These are phyloP conservation scores for Cryphonectria parasitica DNA, from an alignment of 2,329 filamentous ascomycete species.

Conservation along the genomic window DNA sequence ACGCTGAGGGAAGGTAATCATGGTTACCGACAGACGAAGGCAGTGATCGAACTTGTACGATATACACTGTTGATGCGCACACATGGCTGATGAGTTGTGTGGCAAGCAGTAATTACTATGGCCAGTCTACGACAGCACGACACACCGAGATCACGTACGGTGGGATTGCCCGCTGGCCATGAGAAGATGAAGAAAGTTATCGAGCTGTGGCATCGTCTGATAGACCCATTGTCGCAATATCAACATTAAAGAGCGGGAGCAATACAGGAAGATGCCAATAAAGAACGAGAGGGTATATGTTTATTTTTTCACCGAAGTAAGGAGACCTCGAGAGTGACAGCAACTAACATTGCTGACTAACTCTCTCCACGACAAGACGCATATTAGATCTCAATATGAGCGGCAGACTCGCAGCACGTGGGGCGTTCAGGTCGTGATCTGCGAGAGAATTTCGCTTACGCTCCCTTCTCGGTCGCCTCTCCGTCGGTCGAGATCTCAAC, in stretches of 20 bases:
- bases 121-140: neutral
- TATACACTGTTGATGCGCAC: neutral
- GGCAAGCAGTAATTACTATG: neutral
- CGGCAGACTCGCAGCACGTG: neutral
- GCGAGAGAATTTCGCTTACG: neutral
- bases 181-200: neutral
- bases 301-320: neutral
- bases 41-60: neutral
- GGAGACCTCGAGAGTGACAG: neutral
- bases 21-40: neutral
- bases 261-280: neutral
- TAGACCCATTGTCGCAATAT: neutral
- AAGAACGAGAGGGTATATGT: neutral
- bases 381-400: neutral
- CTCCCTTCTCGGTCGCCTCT: neutral
- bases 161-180: neutral
- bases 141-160: neutral
- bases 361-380: neutral
- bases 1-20: neutral
- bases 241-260: neutral
- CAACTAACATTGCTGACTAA: neutral
- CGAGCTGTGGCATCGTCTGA: neutral
- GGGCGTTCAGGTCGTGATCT: constrained; percentile 6
- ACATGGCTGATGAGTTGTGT: neutral
- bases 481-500: constrained; percentile 18